Evolutionary conservation across 2,329 filamentous ascomycete genomes (phyloP), one percentile per base, ranked within the genome.

Genomic region (Penicillium sp.): DNA sequence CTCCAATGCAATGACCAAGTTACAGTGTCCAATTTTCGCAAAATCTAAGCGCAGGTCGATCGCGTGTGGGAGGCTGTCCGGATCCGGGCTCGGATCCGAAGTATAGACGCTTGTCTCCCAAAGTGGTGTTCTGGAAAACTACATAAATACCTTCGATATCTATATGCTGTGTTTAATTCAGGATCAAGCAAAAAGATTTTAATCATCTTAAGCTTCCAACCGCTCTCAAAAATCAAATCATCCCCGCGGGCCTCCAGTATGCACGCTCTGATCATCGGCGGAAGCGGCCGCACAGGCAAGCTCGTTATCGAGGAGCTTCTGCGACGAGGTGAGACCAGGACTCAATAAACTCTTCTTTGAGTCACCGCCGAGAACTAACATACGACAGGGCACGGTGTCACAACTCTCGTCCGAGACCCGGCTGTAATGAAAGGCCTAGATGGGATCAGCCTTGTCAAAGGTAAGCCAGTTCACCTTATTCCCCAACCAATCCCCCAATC

Each of bases 261-360:
- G 67, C 63, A 63, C 19, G 64, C 79, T 58, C 72, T 81, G 49
- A 72, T 80, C 14, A 70, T 81, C n/a, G 79, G 78, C 53, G 75
- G 75, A 51, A 79, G 71, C 60, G 78, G 79, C 36, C 77, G 78
- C 14, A 79, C 76, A 3, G 79, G 79, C 68, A 69, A 75, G 58
- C 73, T 77, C 11, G 76, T 80, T 33, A 69, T 81, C 18, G 68
- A 70, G 18, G 72, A 79, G 60, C 54, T 79, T 4, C 70, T 81
- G 22, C 60, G 65, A 16, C 73, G 75, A 55, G 70, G 65, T 67
- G 60, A 16, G 50, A 4, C 14, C 3, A 7, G 11, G 18, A 24
- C 24, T 27, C 19, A 16, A 31, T 13, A 27, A 7, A 36, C 2
- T 39, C 1, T n/a, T 7, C 11, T 6, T 27, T n/a, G 7, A 24